Percentiles rank a stretch among this genome's conserved stretches.
Conservation (phyloP, 805 yeast genomes). For the Priceomyces castillae region DNA sequence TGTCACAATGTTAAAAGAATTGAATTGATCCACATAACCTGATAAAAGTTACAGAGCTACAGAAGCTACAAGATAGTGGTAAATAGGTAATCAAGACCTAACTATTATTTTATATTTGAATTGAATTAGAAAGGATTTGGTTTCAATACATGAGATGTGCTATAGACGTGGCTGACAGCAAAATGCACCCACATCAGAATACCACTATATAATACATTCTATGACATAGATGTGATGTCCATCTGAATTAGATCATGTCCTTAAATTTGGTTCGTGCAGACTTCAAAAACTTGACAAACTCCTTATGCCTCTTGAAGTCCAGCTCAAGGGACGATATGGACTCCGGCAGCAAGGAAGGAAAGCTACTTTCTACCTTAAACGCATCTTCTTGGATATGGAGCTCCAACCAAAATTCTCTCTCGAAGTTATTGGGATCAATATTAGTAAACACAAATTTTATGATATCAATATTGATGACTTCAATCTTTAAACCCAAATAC, state of each 20-base stretch:
- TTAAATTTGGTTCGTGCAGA: constrained; percentile 10
- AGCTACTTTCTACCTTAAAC: constrained; percentile 34
- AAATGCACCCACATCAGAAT: too few relatives aligned
- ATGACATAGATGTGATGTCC: too few relatives aligned
- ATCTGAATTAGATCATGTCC: constrained; percentile 3
- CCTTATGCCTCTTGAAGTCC: constrained; percentile 26
- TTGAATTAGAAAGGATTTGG: too few relatives aligned
- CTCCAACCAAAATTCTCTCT: constrained; percentile 41
- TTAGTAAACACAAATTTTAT: constrained; percentile 49
- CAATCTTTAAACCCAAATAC: constrained; percentile 54
- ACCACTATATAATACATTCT: too few relatives aligned
- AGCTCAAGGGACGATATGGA: constrained; percentile 13
- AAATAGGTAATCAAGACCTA: too few relatives aligned
- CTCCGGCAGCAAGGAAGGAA: constrained; percentile 35
- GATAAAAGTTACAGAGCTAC: too few relatives aligned
- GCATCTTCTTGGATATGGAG: constrained; percentile 44
- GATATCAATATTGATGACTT: constrained; percentile 46
- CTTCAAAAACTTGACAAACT: constrained; percentile 25
- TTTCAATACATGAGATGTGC: too few relatives aligned
- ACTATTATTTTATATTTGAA: too few relatives aligned
- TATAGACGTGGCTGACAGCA: too few relatives aligned
- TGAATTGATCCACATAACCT: too few relatives aligned
- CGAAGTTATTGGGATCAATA: constrained; percentile 43
- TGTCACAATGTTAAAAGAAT: too few relatives aligned
- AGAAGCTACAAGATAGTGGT: too few relatives aligned